Percentiles rank a stretch among this genome's conserved stretches.
Conservation (phyloP, 805 yeast species). For the Wickerhamiella occidentalis region DNA sequence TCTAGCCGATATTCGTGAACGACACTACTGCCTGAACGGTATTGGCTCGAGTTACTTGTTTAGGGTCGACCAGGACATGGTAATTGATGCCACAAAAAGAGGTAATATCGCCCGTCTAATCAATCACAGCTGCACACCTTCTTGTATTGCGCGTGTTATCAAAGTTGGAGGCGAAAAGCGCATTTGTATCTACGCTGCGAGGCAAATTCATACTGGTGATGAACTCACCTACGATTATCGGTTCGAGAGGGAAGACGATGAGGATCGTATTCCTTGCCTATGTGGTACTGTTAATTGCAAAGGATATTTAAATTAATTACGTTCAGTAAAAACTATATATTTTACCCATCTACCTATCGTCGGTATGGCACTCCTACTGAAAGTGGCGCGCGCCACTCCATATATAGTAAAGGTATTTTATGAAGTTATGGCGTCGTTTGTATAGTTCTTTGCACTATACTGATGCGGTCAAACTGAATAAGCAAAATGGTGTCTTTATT, state of each 20-base stretch:
- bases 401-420: not conserved
- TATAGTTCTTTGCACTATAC: not conserved
- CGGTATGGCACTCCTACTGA: no score
- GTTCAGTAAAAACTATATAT: no score
- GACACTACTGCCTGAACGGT: slow-evolving; percentile 73
- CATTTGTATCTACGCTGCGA: slow-evolving; percentile 84
- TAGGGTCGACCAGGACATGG: slow-evolving; percentile 85
- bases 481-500: not conserved
- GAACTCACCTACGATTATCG: slow-evolving; percentile 94
- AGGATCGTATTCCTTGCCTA: slow-evolving; percentile 75
- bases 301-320: slow-evolving; percentile 65
- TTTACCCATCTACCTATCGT: no score
- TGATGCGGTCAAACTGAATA: not conserved
- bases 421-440: not conserved
- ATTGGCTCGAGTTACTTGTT: slow-evolving; percentile 91
- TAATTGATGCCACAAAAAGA: slow-evolving; percentile 91
- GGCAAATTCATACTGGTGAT: slow-evolving; percentile 62
- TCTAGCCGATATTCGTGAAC: slow-evolving; percentile 86
- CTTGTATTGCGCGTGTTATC: slow-evolving; percentile 92
- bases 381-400: not conserved
- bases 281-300: slow-evolving; percentile 95
- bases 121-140: slow-evolving; percentile 94
- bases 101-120: slow-evolving; percentile 97
- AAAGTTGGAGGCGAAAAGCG: slow-evolving; percentile 89
- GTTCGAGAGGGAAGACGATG: slow-evolving; percentile 83